Percentiles rank a stretch among this genome's conserved stretches.
Evolutionary conservation across 345 rosid species (phyloP).

Genomic region (Firmiana major): DNA sequence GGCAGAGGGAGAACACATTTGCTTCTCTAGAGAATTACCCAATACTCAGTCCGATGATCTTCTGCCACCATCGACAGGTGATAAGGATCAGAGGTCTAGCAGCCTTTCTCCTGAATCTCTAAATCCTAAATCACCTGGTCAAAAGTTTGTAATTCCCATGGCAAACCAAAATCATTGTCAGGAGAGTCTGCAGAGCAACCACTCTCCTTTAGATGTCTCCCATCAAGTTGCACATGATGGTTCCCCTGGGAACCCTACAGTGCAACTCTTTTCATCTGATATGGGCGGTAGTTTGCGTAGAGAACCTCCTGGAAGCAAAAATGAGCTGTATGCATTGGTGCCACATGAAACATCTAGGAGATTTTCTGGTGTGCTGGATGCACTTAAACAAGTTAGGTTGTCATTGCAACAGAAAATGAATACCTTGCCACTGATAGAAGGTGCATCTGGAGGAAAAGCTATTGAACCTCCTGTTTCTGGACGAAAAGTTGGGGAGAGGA

Average conservation of each 20-base stretch:
- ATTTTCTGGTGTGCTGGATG: constrained; percentile 51
- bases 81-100: constrained; percentile 27
- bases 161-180: constrained; percentile 29
- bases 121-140: constrained; percentile 27
- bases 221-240: constrained; percentile 16
- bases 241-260: constrained; percentile 22
- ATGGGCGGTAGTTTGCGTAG: constrained; percentile 17
- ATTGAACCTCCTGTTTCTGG: constrained; percentile 32
- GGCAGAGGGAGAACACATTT: constrained; percentile 27
- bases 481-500: constrained; percentile 25
- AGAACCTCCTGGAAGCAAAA: constrained; percentile 34
- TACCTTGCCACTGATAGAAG: constrained; percentile 28
- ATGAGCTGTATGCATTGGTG: constrained; percentile 41
- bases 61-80: constrained; percentile 30
- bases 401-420: constrained; percentile 58
- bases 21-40: constrained; percentile 22
- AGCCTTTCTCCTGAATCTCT: constrained; percentile 30
- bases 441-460: constrained; percentile 26
- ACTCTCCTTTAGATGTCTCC: constrained; percentile 15
- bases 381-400: constrained; percentile 64
- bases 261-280: constrained; percentile 28
- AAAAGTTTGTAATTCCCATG: constrained; percentile 31
- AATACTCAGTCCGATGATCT: constrained; percentile 29
- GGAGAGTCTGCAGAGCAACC: constrained; percentile 22
- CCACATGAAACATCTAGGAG: constrained; percentile 39